Evolutionary conservation across 495 filamentous ascomycete species (phyloP), one percentile per base, ranked within the genome.

Genomic region (Penicillium pancosmium): DNA sequence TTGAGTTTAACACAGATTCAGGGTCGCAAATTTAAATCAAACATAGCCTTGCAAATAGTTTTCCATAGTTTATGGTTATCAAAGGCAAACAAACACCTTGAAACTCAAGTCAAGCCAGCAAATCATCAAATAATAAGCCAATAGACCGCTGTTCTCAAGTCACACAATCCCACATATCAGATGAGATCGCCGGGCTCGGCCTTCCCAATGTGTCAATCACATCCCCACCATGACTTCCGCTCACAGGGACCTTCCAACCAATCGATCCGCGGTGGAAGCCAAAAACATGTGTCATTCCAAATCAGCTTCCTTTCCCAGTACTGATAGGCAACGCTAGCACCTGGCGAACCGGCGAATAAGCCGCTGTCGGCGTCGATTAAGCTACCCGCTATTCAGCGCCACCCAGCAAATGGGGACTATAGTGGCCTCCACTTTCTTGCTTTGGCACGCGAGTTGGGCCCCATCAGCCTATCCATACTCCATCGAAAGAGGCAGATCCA

Each of bases 261-360:
- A 38, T 38, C 31, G 43, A 36, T 48, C 54, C 40, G 40, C 36
- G 1, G 36, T 19, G 44, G 47, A n/a, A 18, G 13, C 50, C 27
- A 35, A 57, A 57, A 57, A 44, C 11, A 46, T 56, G 57, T 61
- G 50, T 65, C 54, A 58, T 41, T 55, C 12, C 16, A 54, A 56
- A 41, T 57, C 35, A 31, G 50, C 55, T 64, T 60, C 61, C 61
- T 40, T 36, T 60, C 43, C n/a, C 15, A 48, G 56, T 10, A 12
- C 56, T 49, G 61, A 61, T 65, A 50, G 43, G 23, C 62, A 57
- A 50, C 52, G 44, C 61, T 64, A 64, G 25, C 2, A 44, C 6
- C 0, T 50, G 43, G 25, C 38, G 56, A 56, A 49, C 60, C 56
- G 55, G 2, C 55, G 33, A 57, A 56, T 44, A n/a, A 44, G 41